A percentile compares a stretch with the other conserved stretches of the same genome.
These are phyloP conservation scores for Luzula sylvatica DNA, from an alignment of 176 grass and related monocot genomes.

Conservation along the genomic window DNA sequence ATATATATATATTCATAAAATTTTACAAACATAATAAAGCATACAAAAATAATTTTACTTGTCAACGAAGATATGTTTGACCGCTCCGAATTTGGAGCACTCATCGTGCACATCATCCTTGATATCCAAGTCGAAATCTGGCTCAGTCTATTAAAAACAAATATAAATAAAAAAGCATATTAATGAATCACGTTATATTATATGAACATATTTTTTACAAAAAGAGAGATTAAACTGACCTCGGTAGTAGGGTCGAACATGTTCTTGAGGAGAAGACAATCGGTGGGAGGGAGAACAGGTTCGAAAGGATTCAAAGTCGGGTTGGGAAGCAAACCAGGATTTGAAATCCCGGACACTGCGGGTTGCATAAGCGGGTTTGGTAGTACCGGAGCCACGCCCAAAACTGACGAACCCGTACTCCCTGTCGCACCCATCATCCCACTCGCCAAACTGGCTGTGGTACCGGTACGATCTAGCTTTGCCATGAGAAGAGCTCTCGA, in stretches of 20 bases:
- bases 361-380: conserved; percentile 24
- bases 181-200: background rate
- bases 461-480: conserved; percentile 82
- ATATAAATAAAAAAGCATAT: conserved; percentile 4
- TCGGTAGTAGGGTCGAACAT: conserved; percentile 89
- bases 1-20: background rate
- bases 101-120: conserved; percentile 79
- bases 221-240: conserved; percentile 27
- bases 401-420: conserved; percentile 46
- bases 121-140: conserved; percentile 88
- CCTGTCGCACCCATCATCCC: conserved; percentile 33
- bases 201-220: conserved; percentile 1
- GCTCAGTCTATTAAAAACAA: conserved; percentile 41
- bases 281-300: conserved; percentile 43
- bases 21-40: background rate
- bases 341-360: conserved; percentile 28
- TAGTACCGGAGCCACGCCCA: conserved; percentile 47
- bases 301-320: conserved; percentile 25
- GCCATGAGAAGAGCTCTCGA: conserved; percentile 95
- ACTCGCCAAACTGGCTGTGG: conserved; percentile 52
- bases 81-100: conserved; percentile 63
- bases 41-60: conserved; percentile 32
- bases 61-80: conserved; percentile 78
- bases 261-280: conserved; percentile 91
- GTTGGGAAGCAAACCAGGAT: conserved; percentile 44